Evolutionary conservation across 2,329 filamentous ascomycete genomes (phyloP).

Genomic region (Fusarium equiseti): DNA sequence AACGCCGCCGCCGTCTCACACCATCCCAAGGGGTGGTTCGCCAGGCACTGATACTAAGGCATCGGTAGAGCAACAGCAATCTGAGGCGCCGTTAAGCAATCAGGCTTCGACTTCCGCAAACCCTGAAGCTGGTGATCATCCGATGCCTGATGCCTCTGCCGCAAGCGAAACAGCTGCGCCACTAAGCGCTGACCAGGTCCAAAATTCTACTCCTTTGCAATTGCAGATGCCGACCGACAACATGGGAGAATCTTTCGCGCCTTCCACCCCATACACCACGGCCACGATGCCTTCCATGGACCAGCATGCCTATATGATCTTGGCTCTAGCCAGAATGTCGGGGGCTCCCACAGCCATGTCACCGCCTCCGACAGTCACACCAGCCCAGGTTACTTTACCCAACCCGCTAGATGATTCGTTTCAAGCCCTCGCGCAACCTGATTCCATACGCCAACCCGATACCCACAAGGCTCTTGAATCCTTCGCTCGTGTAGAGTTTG

Average conservation of each 20-base stretch:
- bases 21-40: conserved; percentile 13
- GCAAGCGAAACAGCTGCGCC: conserved; percentile 18
- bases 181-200: conserved; percentile 20
- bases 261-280: conserved; percentile 52
- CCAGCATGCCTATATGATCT: conserved; percentile 59
- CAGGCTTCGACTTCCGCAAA: conserved; percentile 24
- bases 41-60: conserved; percentile 23
- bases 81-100: conserved; percentile 34
- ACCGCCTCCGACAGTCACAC: conserved; percentile 59
- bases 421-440: conserved; percentile 48
- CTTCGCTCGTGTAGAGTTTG: conserved; percentile 74
- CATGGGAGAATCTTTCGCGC: conserved; percentile 47
- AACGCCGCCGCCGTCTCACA: conserved; percentile 35
- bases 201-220: conserved; percentile 42
- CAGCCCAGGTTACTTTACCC: conserved; percentile 60
- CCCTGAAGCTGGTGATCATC: conserved; percentile 34
- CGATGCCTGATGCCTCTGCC: conserved; percentile 41
- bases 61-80: conserved; percentile 33
- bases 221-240: conserved; percentile 31
- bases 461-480: conserved; percentile 63
- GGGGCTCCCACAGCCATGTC: conserved; percentile 54
- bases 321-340: conserved; percentile 58
- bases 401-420: conserved; percentile 51
- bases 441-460: conserved; percentile 52
- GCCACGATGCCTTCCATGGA: conserved; percentile 51